A percentile compares a stretch with the other conserved stretches of the same genome.
phyloP scores from a whole-genome alignment of 805 yeast genomes.

The Brettanomyces bruxellensis region DNA sequence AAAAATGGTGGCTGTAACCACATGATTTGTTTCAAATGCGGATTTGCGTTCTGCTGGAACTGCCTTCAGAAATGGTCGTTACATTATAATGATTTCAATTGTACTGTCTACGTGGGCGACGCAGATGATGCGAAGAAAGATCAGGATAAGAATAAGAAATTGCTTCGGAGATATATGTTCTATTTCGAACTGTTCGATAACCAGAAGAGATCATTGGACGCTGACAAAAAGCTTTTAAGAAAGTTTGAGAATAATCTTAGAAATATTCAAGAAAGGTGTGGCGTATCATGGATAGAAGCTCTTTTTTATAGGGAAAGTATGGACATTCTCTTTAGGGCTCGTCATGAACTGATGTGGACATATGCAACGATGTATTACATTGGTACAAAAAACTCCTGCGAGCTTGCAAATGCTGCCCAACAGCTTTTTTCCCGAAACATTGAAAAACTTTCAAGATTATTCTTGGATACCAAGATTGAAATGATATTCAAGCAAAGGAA shows the following conservation, averaged over 20 bases:
- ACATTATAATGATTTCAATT: conserved; percentile 58
- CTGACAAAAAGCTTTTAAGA: conserved; percentile 58
- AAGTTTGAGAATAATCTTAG: conserved; percentile 57
- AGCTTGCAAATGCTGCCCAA: conserved; percentile 45
- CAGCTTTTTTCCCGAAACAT: conserved; percentile 17
- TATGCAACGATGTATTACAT: conserved; percentile 73
- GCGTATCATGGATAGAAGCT: conserved; percentile 79
- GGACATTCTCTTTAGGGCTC: conserved; percentile 50
- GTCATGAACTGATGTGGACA: conserved; percentile 84
- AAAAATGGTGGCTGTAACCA: conserved; percentile 97
- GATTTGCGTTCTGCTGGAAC: conserved; percentile 86
- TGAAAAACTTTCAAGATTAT: conserved; percentile 26
- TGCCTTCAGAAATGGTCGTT: conserved; percentile 68
- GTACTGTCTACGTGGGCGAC: conserved; percentile 40
- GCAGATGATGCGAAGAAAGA: conserved; percentile 31
- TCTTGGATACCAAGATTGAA: conserved; percentile 23
- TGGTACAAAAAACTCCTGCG: conserved; percentile 37
- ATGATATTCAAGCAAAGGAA: conserved; percentile 18
- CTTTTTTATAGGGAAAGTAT: conserved; percentile 75
- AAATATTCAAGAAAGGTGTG: conserved; percentile 51
- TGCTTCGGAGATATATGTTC: conserved; percentile 60
- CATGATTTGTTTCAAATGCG: conserved; percentile 79
- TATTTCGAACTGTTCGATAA: conserved; percentile 65
- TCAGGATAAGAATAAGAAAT: conserved; percentile 34
- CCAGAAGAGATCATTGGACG: conserved; percentile 68